Evolutionary conservation across 345 rosid genomes (phyloP).

Genomic region (Trapa bicornis): DNA sequence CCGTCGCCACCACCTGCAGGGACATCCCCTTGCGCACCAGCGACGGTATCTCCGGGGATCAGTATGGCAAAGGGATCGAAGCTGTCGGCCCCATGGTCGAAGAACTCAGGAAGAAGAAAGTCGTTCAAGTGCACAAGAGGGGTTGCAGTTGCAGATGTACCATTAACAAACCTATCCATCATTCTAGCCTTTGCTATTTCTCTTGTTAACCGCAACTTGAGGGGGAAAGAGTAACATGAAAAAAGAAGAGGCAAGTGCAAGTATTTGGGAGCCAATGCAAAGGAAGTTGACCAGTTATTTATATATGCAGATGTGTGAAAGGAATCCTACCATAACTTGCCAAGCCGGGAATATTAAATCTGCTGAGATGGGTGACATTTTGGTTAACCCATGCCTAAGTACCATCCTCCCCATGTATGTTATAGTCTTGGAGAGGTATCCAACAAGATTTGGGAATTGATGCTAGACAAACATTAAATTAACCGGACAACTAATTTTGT

Average conservation of each 20-base stretch:
- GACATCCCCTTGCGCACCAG: constrained; percentile 8
- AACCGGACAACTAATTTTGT: no score
- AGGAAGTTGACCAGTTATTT: background rate
- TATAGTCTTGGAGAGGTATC: no score
- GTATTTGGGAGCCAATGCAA: background rate
- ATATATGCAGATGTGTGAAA: background rate
- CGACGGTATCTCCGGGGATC: constrained; percentile 37
- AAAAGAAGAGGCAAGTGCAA: no score
- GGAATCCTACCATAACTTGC: background rate
- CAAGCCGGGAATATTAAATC: background rate
- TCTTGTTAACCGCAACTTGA: no score
- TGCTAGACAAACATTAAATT: no score
- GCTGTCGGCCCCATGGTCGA: constrained; percentile 26
- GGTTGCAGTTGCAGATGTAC: background rate
- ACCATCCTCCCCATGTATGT: no score
- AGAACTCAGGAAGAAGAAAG: constrained; percentile 37
- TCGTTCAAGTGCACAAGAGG: constrained; percentile 9
- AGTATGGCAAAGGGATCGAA: constrained; percentile 46
- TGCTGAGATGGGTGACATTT: background rate
- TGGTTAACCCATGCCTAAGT: no score
- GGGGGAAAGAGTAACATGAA: no score
- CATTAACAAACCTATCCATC: constrained; percentile 9
- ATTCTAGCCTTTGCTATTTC: background rate
- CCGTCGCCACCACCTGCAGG: constrained; percentile 13
- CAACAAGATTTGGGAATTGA: no score